phyloP scores from a whole-genome alignment of 78 protist genomes.

The Dictyostelium capitatum region DNA sequence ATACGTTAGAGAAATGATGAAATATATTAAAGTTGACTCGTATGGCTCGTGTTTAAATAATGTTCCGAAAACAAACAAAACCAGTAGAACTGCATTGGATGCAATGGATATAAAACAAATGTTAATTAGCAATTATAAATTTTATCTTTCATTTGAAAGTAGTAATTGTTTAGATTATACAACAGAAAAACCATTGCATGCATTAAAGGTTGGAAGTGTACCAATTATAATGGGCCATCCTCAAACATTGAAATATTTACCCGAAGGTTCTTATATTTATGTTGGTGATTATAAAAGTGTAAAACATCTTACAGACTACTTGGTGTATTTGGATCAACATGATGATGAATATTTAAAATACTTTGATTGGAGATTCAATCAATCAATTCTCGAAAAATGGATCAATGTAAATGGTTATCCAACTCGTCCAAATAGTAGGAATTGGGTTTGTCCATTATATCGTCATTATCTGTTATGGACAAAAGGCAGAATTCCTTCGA shows the following conservation, averaged over 20 bases:
- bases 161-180: conserved; percentile 31
- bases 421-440: neutral
- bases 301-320: conserved; percentile 14
- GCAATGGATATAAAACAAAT: neutral
- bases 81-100: neutral
- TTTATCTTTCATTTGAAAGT: conserved; percentile 56
- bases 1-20: conserved; percentile 42
- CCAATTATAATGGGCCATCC: conserved; percentile 37
- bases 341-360: conserved; percentile 33
- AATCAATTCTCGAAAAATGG: conserved; percentile 5
- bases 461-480: conserved; percentile 3
- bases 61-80: neutral
- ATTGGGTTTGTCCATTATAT: conserved; percentile 20
- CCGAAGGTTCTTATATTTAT: conserved; percentile 46
- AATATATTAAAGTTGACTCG: conserved; percentile 31
- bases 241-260: neutral
- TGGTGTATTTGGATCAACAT: conserved; percentile 4
- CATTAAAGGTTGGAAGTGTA: conserved; percentile 1
- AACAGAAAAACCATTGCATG: conserved; percentile 35
- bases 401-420: neutral
- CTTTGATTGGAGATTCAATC: conserved; percentile 46
- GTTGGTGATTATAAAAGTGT: conserved; percentile 12
- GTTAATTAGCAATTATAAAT: conserved; percentile 14
- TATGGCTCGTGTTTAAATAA: conserved; percentile 54
- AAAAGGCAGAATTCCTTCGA: neutral